A percentile compares a stretch with the other conserved stretches of the same genome.
Conservation (phyloP, 2,329 filamentous ascomycete species). For the Didymella glomerata region DNA sequence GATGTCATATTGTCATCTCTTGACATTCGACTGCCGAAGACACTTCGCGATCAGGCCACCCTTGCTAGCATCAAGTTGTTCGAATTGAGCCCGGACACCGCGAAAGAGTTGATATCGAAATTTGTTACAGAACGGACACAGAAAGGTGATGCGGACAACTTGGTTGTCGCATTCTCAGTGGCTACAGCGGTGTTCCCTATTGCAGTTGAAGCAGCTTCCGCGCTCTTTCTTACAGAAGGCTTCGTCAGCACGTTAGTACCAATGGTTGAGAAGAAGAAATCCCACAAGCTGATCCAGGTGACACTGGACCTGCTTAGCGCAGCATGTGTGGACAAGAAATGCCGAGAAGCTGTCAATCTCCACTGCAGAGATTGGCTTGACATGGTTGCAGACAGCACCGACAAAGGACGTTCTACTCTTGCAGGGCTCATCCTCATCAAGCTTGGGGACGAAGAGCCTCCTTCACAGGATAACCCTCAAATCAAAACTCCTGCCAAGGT, state of each 20-base stretch:
- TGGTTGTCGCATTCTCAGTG: conserved; percentile 93
- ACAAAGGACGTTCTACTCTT: conserved; percentile 62
- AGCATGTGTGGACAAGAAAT: conserved; percentile 84
- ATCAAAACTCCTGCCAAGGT: conserved; percentile 45
- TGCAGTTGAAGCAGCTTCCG: conserved; percentile 75
- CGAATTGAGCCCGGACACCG: conserved; percentile 75
- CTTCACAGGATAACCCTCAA: conserved; percentile 38
- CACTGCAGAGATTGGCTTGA: conserved; percentile 89
- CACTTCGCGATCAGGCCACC: conserved; percentile 81
- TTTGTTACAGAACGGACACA: conserved; percentile 78
- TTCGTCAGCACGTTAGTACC: conserved; percentile 81
- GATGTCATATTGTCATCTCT: conserved; percentile 87
- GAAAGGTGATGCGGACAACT: conserved; percentile 83
- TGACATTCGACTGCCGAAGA: conserved; percentile 79
- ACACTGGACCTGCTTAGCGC: conserved; percentile 90
- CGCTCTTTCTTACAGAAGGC: conserved; percentile 86
- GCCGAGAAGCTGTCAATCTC: conserved; percentile 83
- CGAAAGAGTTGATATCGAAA: conserved; percentile 72
- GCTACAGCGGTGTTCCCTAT: conserved; percentile 88
- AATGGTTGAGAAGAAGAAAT: conserved; percentile 82
- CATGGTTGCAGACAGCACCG: conserved; percentile 76
- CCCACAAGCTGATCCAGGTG: conserved; percentile 83
- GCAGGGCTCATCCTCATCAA: conserved; percentile 65
- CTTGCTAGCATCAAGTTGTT: conserved; percentile 85
- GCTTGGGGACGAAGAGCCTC: conserved; percentile 54